Percentiles rank a stretch among this genome's conserved stretches.
These are phyloP conservation scores for Dissophora globulifera DNA, from an alignment of 192 early-diverging fungal genomes.

Conservation along the genomic window DNA sequence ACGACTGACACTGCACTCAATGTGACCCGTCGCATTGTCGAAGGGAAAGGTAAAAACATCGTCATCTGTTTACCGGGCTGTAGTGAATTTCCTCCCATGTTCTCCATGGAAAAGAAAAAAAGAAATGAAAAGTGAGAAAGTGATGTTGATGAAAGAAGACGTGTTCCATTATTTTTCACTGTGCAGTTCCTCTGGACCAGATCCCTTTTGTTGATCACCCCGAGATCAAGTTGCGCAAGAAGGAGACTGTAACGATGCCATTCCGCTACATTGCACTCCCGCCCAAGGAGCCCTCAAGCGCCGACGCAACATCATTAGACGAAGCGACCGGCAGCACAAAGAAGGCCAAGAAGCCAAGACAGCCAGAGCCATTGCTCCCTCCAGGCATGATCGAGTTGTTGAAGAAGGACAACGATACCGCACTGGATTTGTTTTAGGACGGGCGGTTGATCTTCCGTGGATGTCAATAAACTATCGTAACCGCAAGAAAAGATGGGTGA, in stretches of 20 bases:
- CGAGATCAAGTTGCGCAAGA: constrained; percentile 72
- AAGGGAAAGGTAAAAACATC: constrained; percentile 67
- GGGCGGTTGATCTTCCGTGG: too few species aligned
- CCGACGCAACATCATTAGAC: neutral
- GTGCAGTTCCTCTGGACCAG: constrained; percentile 64
- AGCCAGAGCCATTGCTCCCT: constrained; percentile 69
- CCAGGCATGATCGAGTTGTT: constrained; percentile 79
- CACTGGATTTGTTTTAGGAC: constrained; percentile 54
- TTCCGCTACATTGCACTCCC: constrained; percentile 77
- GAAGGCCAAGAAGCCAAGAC: constrained; percentile 57
- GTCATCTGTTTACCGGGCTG: too few species aligned
- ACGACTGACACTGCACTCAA: constrained; percentile 87
- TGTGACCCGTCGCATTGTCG: constrained; percentile 74
- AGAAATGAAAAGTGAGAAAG: too few species aligned
- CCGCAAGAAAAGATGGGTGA: too few species aligned
- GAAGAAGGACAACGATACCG: constrained; percentile 74
- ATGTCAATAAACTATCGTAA: too few species aligned
- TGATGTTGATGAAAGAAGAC: too few species aligned
- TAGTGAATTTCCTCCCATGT: too few species aligned
- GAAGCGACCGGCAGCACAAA: constrained; percentile 4
- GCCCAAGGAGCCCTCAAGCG: constrained; percentile 17
- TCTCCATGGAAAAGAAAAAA: too few species aligned
- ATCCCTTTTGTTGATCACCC: constrained; percentile 80
- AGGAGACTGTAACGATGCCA: constrained; percentile 82
- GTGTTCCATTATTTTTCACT: neutral